Conservation (phyloP, 208 protist genomes). For the Trypanosoma lewisi region DNA sequence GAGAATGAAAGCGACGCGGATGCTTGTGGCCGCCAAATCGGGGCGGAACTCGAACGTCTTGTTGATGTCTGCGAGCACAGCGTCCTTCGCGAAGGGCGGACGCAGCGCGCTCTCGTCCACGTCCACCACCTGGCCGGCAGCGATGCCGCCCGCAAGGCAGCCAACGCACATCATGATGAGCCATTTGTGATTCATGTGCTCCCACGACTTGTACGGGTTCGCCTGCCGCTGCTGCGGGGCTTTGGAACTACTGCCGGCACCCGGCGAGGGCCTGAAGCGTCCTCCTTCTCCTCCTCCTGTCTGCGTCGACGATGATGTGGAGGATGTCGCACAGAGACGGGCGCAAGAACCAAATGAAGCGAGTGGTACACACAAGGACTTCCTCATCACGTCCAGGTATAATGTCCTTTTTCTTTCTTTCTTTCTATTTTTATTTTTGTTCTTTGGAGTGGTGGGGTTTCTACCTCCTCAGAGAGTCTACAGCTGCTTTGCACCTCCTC, state of each 20-base stretch:
- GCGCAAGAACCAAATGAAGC: not conserved
- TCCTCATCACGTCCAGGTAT: conserved; percentile 8
- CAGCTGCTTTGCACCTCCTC: not conserved
- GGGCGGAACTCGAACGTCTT: conserved; percentile 81
- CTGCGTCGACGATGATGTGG: not conserved
- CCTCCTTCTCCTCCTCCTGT: not conserved
- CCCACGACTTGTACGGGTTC: conserved; percentile 88
- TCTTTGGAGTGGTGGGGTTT: not conserved
- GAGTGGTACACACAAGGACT: not conserved
- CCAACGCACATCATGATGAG: conserved; percentile 76
- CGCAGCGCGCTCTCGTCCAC: conserved; percentile 77
- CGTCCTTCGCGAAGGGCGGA: conserved; percentile 54
- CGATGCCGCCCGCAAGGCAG: conserved; percentile 65
- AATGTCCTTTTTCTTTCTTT: too few species aligned
- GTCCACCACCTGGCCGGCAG: conserved; percentile 64
- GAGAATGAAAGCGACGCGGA: conserved; percentile 77
- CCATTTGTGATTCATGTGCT: conserved; percentile 85
- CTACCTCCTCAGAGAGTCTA: too few species aligned
- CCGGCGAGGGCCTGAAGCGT: conserved; percentile 43
- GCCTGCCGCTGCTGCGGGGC: conserved; percentile 37
- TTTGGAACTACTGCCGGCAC: conserved; percentile 41
- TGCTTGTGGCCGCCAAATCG: conserved; percentile 70
- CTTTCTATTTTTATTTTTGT: not conserved
- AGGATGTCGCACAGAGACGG: conserved; percentile 5
- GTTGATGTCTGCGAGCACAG: conserved; percentile 48